Evolutionary conservation across 176 grass and related monocot species (phyloP), one percentile per base, ranked within the genome.

Genomic region (Poa annua): DNA sequence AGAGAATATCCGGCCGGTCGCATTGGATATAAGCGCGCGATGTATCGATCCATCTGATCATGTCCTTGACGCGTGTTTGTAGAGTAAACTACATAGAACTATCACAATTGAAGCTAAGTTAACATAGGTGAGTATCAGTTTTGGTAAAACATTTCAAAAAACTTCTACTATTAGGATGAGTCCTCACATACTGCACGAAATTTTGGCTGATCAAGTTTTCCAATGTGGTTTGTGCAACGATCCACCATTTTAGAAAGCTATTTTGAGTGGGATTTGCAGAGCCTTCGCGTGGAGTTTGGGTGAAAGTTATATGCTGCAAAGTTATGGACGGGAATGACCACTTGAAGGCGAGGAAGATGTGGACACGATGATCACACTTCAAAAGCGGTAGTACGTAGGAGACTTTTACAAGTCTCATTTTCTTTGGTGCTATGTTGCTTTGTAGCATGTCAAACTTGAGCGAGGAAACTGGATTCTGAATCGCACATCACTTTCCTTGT

Each of bases 331-430:
- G 24, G 71, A 83, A 47, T 15, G 57, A 24, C 20, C 60, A 67
- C 60, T 84, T 80, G 21, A 7, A 53, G 52, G 77, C 68, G 62
- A 41, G 53, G 21, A 75, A 76, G 42, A 54, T 81, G 71, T 85
- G 63, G 88, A 85, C 87, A 89, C 63, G 25, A 24, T 77, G 83
- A 85, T 63, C 78, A 81, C 83, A 89, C 63, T 80, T 75, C 10
- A 79, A 79, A 64, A 61, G 63, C 71, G 41, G 15, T n/a, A n/a
- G 50, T 7, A 48, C 0, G n/a, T 13, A 60, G 19, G 11, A 51
- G 68, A 66, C 42, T 65, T 76, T 55, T 61, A 35, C 50, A 59
- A 25, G 47, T 22, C 47, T 13, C 26, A 38, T 88, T 79, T 57
- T 36, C 42, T 73, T 42, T 20, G 51, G 34, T 77, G 71, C 13